Conservation (phyloP, 2,329 filamentous ascomycete species). For the Trichophyton verrucosum region DNA sequence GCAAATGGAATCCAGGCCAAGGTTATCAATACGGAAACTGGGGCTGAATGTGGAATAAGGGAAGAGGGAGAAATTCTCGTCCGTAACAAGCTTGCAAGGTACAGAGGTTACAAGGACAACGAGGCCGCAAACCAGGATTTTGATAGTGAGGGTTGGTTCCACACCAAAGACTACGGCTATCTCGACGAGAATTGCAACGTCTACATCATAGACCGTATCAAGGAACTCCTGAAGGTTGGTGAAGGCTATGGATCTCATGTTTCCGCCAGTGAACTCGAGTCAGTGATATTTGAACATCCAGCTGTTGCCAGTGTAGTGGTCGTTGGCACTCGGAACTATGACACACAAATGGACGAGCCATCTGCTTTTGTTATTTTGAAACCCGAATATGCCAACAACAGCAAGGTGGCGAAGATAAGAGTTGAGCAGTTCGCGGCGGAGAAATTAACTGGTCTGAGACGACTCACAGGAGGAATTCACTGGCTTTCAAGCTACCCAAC, state of each 20-base stretch:
- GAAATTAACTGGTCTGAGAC: slow-evolving; percentile 10
- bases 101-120: slow-evolving; percentile 50
- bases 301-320: slow-evolving; percentile 50
- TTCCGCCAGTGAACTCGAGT: slow-evolving; percentile 53
- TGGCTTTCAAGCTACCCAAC: slow-evolving; percentile 12
- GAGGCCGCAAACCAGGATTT: slow-evolving; percentile 44
- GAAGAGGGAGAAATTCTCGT: slow-evolving; percentile 17
- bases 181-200: slow-evolving; percentile 67
- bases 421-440: slow-evolving; percentile 9
- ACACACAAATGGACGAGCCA: slow-evolving; percentile 44
- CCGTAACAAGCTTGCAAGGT: slow-evolving; percentile 22
- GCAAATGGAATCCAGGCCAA: slow-evolving; percentile 5
- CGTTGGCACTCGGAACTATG: slow-evolving; percentile 47
- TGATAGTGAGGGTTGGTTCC: slow-evolving; percentile 65
- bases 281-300: slow-evolving; percentile 37
- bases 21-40: slow-evolving; percentile 15
- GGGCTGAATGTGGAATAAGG: slow-evolving; percentile 11
- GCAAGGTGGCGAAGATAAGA: not conserved
- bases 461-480: slow-evolving; percentile 11
- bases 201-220: slow-evolving; percentile 76
- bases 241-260: slow-evolving; percentile 55
- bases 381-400: slow-evolving; percentile 7
- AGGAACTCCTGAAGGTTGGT: slow-evolving; percentile 47
- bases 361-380: slow-evolving; percentile 14
- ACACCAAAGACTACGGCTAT: slow-evolving; percentile 74